Percentiles rank a stretch among this genome's conserved stretches.
Conservation (phyloP, 192 early-diverging fungal genomes). For the Thamnidium elegans region DNA sequence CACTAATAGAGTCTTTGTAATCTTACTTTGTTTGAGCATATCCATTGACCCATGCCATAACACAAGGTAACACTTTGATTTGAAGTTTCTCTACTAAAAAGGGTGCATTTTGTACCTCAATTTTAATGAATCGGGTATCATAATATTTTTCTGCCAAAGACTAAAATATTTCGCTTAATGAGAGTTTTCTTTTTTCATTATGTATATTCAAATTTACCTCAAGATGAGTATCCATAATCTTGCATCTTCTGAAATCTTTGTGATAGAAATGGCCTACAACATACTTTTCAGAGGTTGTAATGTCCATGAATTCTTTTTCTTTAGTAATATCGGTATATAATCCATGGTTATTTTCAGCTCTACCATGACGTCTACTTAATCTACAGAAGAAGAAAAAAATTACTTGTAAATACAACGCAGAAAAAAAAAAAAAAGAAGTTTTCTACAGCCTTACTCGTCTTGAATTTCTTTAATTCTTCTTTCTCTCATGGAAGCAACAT, state of each 20-base stretch:
- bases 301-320: conserved; percentile 84
- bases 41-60: conserved; percentile 77
- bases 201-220: conserved; percentile 37
- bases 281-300: conserved; percentile 69
- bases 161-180: not conserved
- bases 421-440: not conserved
- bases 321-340: conserved; percentile 67
- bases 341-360: conserved; percentile 69
- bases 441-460: conserved; percentile 64
- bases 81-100: conserved; percentile 90
- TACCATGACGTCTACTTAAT: conserved; percentile 57
- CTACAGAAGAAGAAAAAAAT: conserved; percentile 33
- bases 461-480: conserved; percentile 81
- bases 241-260: conserved; percentile 89
- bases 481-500: conserved; percentile 74
- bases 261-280: conserved; percentile 89
- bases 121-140: conserved; percentile 84
- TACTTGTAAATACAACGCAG: too few relatives aligned
- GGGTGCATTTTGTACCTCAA: conserved; percentile 85
- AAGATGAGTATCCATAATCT: conserved; percentile 90
- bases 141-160: conserved; percentile 74
- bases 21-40: conserved; percentile 41
- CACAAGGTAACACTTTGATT: conserved; percentile 84
- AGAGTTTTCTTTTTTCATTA: not conserved
- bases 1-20: not conserved